Evolutionary conservation across 495 filamentous ascomycete genomes (phyloP), one percentile per base, ranked within the genome.

Genomic region (Pyrenula aspistea): DNA sequence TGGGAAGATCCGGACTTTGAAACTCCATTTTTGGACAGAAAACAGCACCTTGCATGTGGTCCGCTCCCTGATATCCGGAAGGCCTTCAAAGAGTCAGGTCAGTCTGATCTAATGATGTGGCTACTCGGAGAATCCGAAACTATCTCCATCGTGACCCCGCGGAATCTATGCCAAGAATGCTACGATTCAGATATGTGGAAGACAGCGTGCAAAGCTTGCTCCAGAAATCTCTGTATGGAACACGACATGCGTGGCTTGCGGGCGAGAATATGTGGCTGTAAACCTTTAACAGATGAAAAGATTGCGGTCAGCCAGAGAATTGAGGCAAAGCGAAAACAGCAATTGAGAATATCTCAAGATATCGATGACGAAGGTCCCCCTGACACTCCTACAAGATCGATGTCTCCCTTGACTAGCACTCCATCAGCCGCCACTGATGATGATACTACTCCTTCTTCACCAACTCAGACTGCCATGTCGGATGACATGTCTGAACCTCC

Each of bases 161-260:
- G 81, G n/a, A 80, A 78, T 49, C 63, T 84, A 3, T 84, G 81
- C 59, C 72, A 79, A 53, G 77, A 81, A 48, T 84, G 81, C 65
- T 80, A 80, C 58, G 71, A 77, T 25, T 77, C 73, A 12, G 73
- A 75, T 36, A 74, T 76, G 31, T 84, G 81, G 81, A 82, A 81
- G 63, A 73, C 82, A 4, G 68, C 74, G 19, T 84, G 81, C 63
- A 76, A 76, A 62, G 73, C 67, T 51, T 84, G 81, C 63, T 77
- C 77, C 22, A 77, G 76, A 59, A 73, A 78, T 12, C 63, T 84
- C 24, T 84, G 81, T 64, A 81, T 80, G 57, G 80, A 83, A 57
- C 81, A 84, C 61, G 81, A 84, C 62, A 73, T 84, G n/a, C 73
- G 79, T 24, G 80, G 73, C 25, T 68, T 84, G 12, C 77, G 78